phyloP scores from a whole-genome alignment of 164 flowering plant genomes.

The Aristolochia fimbriata region DNA sequence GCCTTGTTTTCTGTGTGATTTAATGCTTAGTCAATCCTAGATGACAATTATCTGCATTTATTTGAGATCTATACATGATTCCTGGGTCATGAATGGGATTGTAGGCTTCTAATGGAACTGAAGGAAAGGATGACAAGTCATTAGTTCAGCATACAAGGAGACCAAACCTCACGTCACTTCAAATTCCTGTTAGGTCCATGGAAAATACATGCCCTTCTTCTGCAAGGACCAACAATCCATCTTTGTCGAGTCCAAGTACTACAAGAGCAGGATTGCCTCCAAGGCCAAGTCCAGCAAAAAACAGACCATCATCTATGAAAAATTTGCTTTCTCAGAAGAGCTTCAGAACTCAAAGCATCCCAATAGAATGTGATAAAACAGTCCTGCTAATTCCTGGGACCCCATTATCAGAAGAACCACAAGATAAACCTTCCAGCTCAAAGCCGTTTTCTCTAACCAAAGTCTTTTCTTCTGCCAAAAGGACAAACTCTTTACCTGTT shows the following conservation, averaged over 20 bases:
- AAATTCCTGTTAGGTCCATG: conserved; percentile 47
- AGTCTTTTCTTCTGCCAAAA: conserved; percentile 30
- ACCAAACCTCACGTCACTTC: conserved; percentile 47
- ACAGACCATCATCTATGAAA: conserved; percentile 40
- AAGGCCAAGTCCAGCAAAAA: conserved; percentile 49
- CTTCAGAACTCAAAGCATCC: conserved; percentile 26
- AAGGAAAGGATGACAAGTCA: conserved; percentile 8
- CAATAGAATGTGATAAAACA: conserved; percentile 48
- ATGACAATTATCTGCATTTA: no score
- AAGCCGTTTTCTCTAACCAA: conserved; percentile 49
- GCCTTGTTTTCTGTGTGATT: no score
- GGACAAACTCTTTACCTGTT: conserved; percentile 45
- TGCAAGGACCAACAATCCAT: conserved; percentile 27
- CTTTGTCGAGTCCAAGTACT: conserved; percentile 39
- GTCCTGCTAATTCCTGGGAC: conserved; percentile 50
- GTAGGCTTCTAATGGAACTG: conserved; percentile 11
- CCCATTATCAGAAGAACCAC: conserved; percentile 24
- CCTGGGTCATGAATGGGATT: conserved; percentile 1
- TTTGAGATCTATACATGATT: no score
- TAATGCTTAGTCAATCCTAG: no score
- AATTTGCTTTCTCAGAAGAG: conserved; percentile 54
- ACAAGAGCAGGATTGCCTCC: conserved; percentile 57
- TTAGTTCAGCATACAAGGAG: conserved; percentile 31
- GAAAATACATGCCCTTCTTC: conserved; percentile 28
- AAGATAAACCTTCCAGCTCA: conserved; percentile 44